phyloP scores from a whole-genome alignment of 164 flowering plant genomes.

The Santalum album region DNA sequence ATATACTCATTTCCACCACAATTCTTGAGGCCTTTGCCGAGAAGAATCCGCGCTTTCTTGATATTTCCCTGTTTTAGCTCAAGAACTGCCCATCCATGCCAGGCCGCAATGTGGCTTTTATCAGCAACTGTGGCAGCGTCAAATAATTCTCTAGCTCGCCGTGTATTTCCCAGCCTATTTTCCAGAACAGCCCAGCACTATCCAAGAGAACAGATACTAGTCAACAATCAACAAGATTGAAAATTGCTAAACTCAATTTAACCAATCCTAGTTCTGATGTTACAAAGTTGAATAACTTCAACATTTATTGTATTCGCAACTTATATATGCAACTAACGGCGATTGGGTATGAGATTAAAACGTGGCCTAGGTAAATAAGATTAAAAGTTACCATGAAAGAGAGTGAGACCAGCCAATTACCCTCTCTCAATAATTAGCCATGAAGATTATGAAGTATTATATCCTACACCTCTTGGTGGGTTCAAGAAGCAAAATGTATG shows the following conservation, averaged over 20 bases:
- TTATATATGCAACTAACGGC: too few relatives aligned
- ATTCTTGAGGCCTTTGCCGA: slow-evolving; percentile 71
- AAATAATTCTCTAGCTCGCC: slow-evolving; percentile 80
- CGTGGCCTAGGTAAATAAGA: too few relatives aligned
- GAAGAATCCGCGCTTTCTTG: slow-evolving; percentile 77
- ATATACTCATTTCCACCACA: slow-evolving; percentile 85
- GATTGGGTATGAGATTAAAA: too few relatives aligned
- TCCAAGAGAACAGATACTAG: slow-evolving; percentile 6
- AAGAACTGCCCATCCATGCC: slow-evolving; percentile 98
- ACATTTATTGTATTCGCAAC: neutral
- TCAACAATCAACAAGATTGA: slow-evolving; percentile 1
- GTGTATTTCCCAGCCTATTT: slow-evolving; percentile 64
- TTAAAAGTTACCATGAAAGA: too few relatives aligned
- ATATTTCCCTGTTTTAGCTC: slow-evolving; percentile 85
- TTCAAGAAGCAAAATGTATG: too few relatives aligned
- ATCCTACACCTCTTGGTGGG: too few relatives aligned
- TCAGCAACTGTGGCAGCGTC: slow-evolving; percentile 98
- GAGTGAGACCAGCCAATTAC: too few relatives aligned
- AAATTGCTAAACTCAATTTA: neutral
- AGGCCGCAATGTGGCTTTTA: slow-evolving; percentile 77
- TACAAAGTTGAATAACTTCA: neutral
- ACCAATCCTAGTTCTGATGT: neutral
- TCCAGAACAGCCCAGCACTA: slow-evolving; percentile 99
- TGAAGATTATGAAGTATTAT: too few relatives aligned
- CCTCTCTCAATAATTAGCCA: too few relatives aligned